These are phyloP conservation scores for Fusarium poae DNA, from an alignment of 2,329 filamentous ascomycete genomes.

Conservation along the genomic window DNA sequence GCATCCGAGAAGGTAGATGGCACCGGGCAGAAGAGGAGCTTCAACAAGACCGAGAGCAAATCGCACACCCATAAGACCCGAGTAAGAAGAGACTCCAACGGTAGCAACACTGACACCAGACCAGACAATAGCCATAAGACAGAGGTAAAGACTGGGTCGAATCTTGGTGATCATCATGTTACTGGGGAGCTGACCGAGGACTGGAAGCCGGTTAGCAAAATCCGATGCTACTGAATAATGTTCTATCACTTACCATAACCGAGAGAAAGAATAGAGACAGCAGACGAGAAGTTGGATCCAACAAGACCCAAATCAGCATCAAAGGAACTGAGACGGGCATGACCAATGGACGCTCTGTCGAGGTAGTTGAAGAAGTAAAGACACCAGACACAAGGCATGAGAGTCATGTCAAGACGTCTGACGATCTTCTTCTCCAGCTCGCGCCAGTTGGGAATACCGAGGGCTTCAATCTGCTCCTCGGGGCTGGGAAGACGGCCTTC, in stretches of 20 bases:
- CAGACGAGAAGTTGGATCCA: slow-evolving; percentile 18
- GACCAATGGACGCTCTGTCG: slow-evolving; percentile 19
- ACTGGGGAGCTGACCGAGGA: slow-evolving; percentile 19
- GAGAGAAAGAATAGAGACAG: slow-evolving; percentile 25
- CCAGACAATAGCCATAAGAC: slow-evolving; percentile 24
- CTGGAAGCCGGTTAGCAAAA: not conserved
- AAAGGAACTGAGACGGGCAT: slow-evolving; percentile 9
- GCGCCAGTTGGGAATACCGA: slow-evolving; percentile 16
- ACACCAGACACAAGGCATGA: slow-evolving; percentile 28
- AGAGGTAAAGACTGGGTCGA: slow-evolving; percentile 13
- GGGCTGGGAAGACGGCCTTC: slow-evolving; percentile 17
- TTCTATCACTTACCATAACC: slow-evolving; percentile 7
- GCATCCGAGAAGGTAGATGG: slow-evolving; percentile 20
- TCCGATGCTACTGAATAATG: fast-evolving
- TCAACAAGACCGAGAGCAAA: slow-evolving; percentile 24
- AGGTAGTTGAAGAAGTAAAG: slow-evolving; percentile 33
- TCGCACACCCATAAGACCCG: slow-evolving; percentile 21
- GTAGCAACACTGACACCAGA: slow-evolving; percentile 20
- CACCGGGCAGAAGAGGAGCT: slow-evolving; percentile 15
- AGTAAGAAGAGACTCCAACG: slow-evolving; percentile 13
- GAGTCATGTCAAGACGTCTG: slow-evolving; percentile 20
- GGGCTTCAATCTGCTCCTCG: slow-evolving; percentile 21
- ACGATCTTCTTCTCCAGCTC: slow-evolving; percentile 29
- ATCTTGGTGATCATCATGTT: slow-evolving; percentile 30
- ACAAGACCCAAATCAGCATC: slow-evolving; percentile 6